Conservation (phyloP, 345 rosid genomes). For the Citrus maxima region DNA sequence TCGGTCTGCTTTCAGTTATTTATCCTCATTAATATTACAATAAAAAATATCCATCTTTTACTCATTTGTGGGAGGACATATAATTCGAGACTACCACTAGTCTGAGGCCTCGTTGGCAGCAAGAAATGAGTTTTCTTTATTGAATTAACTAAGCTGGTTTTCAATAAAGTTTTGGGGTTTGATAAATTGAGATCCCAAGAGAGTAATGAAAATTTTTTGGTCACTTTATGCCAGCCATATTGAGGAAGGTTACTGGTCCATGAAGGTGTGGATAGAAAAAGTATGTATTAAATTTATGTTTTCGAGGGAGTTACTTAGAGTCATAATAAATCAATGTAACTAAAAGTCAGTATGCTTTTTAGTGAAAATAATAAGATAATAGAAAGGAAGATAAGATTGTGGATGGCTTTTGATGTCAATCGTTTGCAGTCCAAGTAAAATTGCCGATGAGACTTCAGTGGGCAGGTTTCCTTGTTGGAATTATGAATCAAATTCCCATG, state of each 20-base stretch:
- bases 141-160: not conserved
- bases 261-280: not conserved
- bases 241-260: not conserved
- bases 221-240: not conserved
- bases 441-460: conserved; percentile 37
- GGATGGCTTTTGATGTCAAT: conserved; percentile 24
- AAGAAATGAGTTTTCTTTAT: not conserved
- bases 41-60: too few species aligned
- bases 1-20: too few species aligned
- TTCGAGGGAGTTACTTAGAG: not conserved
- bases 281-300: not conserved
- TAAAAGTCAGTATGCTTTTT: conserved; percentile 32
- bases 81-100: too few species aligned
- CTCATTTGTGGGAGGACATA: not conserved
- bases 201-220: not conserved
- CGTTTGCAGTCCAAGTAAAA: conserved; percentile 30
- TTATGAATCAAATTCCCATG: conserved; percentile 33
- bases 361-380: conserved; percentile 15
- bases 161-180: not conserved
- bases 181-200: conserved; percentile 1
- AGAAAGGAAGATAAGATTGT: conserved; percentile 3
- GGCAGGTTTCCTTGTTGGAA: conserved; percentile 47
- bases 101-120: not conserved
- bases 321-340: not conserved
- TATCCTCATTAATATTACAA: too few species aligned